phyloP scores from a whole-genome alignment of 1,284 basidiomycete genomes.

The Marasmius tenuissimus region DNA sequence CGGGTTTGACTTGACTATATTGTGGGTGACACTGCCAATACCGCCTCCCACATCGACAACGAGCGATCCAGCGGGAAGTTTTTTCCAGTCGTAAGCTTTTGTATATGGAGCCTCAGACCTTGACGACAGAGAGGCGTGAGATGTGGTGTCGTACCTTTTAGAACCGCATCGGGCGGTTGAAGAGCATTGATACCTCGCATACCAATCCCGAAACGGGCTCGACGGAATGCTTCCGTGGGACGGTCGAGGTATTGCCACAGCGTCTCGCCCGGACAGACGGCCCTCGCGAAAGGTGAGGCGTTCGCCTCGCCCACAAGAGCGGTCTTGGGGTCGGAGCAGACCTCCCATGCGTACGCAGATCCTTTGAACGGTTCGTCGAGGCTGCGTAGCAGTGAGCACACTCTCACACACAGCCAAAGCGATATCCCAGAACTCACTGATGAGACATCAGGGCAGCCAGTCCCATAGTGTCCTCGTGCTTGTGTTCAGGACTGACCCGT shows the following conservation, averaged over 20 bases:
- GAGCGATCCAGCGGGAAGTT: slow-evolving; percentile 25
- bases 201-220: slow-evolving; percentile 30
- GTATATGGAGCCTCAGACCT: background rate
- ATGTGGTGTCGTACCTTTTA: slow-evolving; percentile 26
- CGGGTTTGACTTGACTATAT: slow-evolving; percentile 25
- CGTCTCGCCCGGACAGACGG: slow-evolving; percentile 20
- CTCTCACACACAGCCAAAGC: background rate
- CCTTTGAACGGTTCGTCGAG: slow-evolving; percentile 36
- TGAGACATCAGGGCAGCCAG: slow-evolving; percentile 16
- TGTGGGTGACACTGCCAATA: slow-evolving; percentile 30
- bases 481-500: slow-evolving; percentile 16
- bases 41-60: slow-evolving; percentile 47
- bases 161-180: slow-evolving; percentile 25
- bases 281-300: slow-evolving; percentile 28
- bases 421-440: slow-evolving; percentile 6
- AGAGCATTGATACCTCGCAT: slow-evolving; percentile 31
- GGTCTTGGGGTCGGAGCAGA: slow-evolving; percentile 29
- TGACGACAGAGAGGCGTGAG: background rate
- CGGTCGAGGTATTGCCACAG: slow-evolving; percentile 29
- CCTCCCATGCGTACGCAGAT: slow-evolving; percentile 32
- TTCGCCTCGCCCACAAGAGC: slow-evolving; percentile 27
- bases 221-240: slow-evolving; percentile 27
- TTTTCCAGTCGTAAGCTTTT: slow-evolving; percentile 37
- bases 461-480: slow-evolving; percentile 27
- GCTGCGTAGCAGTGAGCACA: slow-evolving; percentile 19